Evolutionary conservation across 176 grass and related monocot species (phyloP).

Genomic region (Aegilops speltoides): DNA sequence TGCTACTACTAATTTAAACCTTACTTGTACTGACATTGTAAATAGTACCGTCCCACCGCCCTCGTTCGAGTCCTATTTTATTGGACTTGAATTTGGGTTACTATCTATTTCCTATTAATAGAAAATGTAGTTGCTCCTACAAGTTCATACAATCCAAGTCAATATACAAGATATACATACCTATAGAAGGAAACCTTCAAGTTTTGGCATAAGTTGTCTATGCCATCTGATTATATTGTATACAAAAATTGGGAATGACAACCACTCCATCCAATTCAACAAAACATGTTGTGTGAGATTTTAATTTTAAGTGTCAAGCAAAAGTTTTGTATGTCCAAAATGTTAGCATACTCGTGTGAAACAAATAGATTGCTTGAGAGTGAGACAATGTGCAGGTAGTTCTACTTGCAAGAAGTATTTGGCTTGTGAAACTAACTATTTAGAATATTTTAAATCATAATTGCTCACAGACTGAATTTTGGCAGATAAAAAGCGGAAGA

Average conservation of each 20-base stretch:
- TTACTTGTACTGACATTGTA: background rate
- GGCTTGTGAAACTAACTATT: background rate
- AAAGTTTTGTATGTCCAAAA: background rate
- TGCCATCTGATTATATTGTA: background rate
- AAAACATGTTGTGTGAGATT: background rate
- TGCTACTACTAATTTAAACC: background rate
- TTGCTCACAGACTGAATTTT: background rate
- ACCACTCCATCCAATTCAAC: background rate
- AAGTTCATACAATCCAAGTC: too few relatives aligned
- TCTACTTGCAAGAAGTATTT: background rate
- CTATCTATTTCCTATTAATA: too few relatives aligned
- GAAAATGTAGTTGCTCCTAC: too few relatives aligned
- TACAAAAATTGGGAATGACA: background rate
- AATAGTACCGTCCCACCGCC: background rate
- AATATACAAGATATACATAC: too few relatives aligned
- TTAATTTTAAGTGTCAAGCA: background rate
- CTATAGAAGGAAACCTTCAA: too few relatives aligned
- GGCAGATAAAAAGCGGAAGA: conserved; percentile 1
- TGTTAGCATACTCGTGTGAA: background rate
- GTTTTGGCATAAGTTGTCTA: background rate
- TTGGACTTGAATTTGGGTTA: too few relatives aligned
- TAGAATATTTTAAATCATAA: background rate
- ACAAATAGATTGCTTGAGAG: background rate
- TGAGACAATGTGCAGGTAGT: background rate
- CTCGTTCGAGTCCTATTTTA: too few relatives aligned